Conservation (phyloP, 345 rosid species). For the Aquilaria malaccensis region DNA sequence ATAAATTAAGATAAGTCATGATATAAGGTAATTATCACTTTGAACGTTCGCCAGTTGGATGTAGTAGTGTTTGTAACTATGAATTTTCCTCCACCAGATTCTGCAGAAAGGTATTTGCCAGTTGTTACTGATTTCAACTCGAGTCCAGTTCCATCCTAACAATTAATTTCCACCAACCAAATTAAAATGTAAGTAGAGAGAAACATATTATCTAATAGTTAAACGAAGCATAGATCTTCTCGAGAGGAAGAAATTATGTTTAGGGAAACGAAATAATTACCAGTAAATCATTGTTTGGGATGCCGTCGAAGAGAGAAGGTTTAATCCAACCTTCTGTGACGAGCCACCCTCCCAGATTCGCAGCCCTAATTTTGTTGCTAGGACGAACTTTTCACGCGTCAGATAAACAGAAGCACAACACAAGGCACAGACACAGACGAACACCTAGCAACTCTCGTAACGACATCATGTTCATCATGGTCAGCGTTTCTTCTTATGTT, state of each 20-base stretch:
- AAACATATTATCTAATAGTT: not conserved
- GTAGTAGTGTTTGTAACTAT: constrained; percentile 38
- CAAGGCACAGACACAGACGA: too few relatives aligned
- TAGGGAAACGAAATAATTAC: constrained; percentile 14
- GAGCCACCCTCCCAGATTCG: constrained; percentile 63
- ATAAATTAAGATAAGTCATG: too few relatives aligned
- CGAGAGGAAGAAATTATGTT: too few relatives aligned
- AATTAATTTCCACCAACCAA: not conserved
- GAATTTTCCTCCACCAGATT: constrained; percentile 39
- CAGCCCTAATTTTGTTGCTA: constrained; percentile 28
- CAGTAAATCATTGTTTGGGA: constrained; percentile 54
- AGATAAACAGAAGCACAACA: not conserved
- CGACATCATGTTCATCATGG: too few relatives aligned
- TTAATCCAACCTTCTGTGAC: constrained; percentile 64
- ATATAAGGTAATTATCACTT: constrained; percentile 11
- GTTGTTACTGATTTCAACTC: constrained; percentile 44
- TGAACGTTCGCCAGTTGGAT: constrained; percentile 50
- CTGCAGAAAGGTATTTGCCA: constrained; percentile 47
- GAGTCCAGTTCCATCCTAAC: constrained; percentile 45
- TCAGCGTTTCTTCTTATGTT: too few relatives aligned
- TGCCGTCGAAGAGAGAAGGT: constrained; percentile 59
- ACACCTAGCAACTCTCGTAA: too few relatives aligned
- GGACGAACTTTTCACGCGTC: constrained; percentile 12
- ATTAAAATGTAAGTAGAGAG: not conserved
- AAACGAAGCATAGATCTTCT: not conserved